Base-by-base conservation (phyloP, 441 rosid species). In the Melastoma candidum region DNA sequence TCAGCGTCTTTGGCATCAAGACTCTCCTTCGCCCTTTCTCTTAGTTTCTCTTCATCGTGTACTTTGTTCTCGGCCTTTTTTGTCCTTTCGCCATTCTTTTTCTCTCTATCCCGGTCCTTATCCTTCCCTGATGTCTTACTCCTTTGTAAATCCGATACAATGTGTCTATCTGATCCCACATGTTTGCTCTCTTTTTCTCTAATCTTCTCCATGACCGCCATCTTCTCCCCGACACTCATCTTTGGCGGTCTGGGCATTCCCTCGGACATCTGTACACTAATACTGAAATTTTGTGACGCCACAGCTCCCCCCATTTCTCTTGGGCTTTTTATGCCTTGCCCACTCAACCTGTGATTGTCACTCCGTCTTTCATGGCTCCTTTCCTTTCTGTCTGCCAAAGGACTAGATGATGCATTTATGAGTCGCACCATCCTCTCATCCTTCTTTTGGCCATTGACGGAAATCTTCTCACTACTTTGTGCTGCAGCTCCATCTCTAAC, bases 1-100 rank as follows among this genome's bases (percentile, higher is more conserved):
- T 59, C 48, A 46, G 39, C 57, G 55, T 45, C 67, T 1, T 58
- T 12, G 51, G 52, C 48, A 26, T 47, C 77, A 52, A 26, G 26
- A 52, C 43, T 36, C 70, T 49, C 63, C 63, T 67, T 71, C 45
- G 26, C 64, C 66, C 56, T 57, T 56, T 61, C 69, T 63, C 62
- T 77, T 12, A 73, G 43, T 50, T 67, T 75, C 57, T 60, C 79
- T 58, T 14, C 67, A 51, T 60, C 76, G 32, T 14, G 25, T 12
- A 58, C 62, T 71, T 52, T 68, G 13, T 32, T 54, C 43, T 68
- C 70, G 17, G 53, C 55, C 68, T 61, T 68, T 49, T 64, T 66
- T 4, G 13, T 50, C 61, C 58, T 73, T 63, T 64, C 72, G 14
- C 58, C 59, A 48, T 71, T 61, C 44, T 51, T 57, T 56, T 57